phyloP scores from a whole-genome alignment of 2,329 filamentous ascomycete species.

The Aspergillus terreus region DNA sequence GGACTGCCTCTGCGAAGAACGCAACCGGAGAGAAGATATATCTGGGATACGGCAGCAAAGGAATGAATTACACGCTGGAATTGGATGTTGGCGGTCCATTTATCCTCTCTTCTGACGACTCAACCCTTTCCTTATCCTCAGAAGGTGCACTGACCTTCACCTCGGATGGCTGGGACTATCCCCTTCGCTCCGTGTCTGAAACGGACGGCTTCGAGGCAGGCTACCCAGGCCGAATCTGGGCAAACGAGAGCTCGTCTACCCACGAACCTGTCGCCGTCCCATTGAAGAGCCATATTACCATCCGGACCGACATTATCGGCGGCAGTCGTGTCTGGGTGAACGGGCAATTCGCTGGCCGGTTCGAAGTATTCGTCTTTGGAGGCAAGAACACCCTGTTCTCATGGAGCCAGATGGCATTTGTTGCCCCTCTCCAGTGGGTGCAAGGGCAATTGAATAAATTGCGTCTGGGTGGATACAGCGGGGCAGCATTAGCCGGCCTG shows the following conservation, averaged over 20 bases:
- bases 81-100: slow-evolving; percentile 47
- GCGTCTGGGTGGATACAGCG: slow-evolving; percentile 1
- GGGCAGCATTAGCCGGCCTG: background rate
- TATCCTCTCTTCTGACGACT: slow-evolving; percentile 43
- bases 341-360: slow-evolving; percentile 46
- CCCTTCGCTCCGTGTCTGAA: slow-evolving; percentile 45
- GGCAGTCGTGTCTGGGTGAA: slow-evolving; percentile 51
- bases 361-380: slow-evolving; percentile 54
- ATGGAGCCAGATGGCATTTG: slow-evolving; percentile 57
- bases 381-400: slow-evolving; percentile 50
- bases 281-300: slow-evolving; percentile 33
- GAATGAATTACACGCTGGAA: slow-evolving; percentile 54
- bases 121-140: slow-evolving; percentile 35
- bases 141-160: slow-evolving; percentile 41
- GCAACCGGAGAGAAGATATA: slow-evolving; percentile 28
- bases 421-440: slow-evolving; percentile 44
- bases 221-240: slow-evolving; percentile 52
- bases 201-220: slow-evolving; percentile 45
- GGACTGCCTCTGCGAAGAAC: slow-evolving; percentile 28
- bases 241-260: slow-evolving; percentile 45
- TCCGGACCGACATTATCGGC: slow-evolving; percentile 44
- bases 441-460: slow-evolving; percentile 11
- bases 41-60: slow-evolving; percentile 50
- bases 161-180: slow-evolving; percentile 46
- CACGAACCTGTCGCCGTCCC: slow-evolving; percentile 41